Percentiles rank a stretch among this genome's conserved stretches.
These are phyloP conservation scores for Ceratobasidium sp. DNA, from an alignment of 1,284 basidiomycete species.

Conservation along the genomic window DNA sequence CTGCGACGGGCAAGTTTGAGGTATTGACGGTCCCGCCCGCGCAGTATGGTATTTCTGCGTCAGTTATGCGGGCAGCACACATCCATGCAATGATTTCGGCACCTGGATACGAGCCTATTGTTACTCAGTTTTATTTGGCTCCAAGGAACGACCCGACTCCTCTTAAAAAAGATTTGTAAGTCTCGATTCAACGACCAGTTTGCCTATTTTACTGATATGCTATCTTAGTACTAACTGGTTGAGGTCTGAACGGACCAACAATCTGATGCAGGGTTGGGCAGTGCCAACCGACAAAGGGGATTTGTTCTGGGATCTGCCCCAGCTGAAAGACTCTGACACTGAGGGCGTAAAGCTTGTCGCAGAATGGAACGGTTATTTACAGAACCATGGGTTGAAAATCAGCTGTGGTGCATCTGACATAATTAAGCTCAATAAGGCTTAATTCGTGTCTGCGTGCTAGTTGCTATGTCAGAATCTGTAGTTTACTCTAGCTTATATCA, in stretches of 20 bases:
- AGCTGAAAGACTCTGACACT: not conserved
- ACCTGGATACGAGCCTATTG: not conserved
- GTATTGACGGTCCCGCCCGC: slow-evolving; percentile 6
- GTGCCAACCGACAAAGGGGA: not conserved
- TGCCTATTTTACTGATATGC: not conserved
- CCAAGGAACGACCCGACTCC: not conserved
- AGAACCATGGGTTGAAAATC: not conserved
- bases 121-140: slow-evolving; percentile 8
- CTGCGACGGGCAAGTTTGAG: not conserved
- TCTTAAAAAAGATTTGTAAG: not conserved
- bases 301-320: not conserved
- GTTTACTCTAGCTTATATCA: no score
- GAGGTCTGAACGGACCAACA: not conserved
- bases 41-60: not conserved
- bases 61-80: not conserved
- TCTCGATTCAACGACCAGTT: not conserved
- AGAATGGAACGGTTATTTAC: slow-evolving; percentile 1
- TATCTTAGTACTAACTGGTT: not conserved
- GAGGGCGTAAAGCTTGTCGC: not conserved
- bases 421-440: not conserved
- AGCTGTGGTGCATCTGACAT: not conserved
- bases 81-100: slow-evolving; percentile 16
- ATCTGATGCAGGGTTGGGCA: not conserved
- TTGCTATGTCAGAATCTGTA: no score
- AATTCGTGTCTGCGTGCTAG: not conserved